Evolutionary conservation across 83 land plant species (phyloP).

Genomic region (Thuja plicata): DNA sequence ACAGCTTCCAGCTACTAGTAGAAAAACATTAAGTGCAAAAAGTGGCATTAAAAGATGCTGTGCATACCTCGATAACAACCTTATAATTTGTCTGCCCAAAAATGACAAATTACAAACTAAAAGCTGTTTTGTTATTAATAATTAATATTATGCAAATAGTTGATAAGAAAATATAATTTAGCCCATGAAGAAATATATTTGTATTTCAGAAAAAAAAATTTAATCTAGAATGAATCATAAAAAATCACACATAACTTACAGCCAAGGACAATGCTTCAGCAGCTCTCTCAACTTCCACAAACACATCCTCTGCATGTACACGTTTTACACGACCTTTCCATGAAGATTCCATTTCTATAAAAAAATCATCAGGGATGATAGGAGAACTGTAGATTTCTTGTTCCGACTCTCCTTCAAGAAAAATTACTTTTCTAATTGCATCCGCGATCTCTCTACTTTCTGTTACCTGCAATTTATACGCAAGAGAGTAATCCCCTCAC

Average conservation of each 20-base stretch:
- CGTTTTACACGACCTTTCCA: conserved; percentile 93
- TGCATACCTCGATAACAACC: not conserved
- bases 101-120: not conserved
- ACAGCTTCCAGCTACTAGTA: not conserved
- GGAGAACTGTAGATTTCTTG: conserved; percentile 44
- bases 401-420: conserved; percentile 59
- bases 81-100: not conserved
- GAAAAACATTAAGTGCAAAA: not conserved
- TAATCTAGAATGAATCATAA: not conserved
- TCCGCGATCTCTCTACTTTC: conserved; percentile 58
- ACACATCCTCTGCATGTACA: conserved; percentile 61
- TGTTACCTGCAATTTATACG: conserved; percentile 39
- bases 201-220: not conserved
- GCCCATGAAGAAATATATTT: not conserved
- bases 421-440: conserved; percentile 61
- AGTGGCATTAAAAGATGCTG: not conserved
- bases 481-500: not conserved
- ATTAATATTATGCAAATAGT: not conserved
- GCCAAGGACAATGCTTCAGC: conserved; percentile 59
- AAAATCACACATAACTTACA: conserved; percentile 30
- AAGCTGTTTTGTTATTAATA: not conserved
- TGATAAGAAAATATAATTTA: not conserved
- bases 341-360: conserved; percentile 77
- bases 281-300: conserved; percentile 67
- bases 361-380: conserved; percentile 76